A percentile compares a stretch with the other conserved stretches of the same genome.
Evolutionary conservation across 495 filamentous ascomycete species (phyloP).

Genomic region (Penicillium maclennaniae): DNA sequence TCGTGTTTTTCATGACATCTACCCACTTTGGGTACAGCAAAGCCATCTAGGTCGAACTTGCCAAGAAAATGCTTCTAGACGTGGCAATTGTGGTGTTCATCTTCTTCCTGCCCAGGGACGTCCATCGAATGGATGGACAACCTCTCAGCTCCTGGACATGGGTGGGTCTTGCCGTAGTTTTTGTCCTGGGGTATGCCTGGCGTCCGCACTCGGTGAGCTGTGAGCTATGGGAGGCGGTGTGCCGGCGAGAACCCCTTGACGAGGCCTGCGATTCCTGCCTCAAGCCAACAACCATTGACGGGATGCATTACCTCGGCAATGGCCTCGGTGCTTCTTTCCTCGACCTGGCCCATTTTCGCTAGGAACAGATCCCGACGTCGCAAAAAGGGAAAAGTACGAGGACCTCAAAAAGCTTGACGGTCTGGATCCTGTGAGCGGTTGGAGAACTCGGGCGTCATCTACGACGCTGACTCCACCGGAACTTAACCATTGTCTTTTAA

Average conservation of each 20-base stretch:
- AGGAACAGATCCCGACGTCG: conserved; percentile 3
- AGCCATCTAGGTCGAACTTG: background rate
- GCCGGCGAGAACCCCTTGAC: background rate
- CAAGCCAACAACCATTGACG: too few species aligned
- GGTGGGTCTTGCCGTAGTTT: background rate
- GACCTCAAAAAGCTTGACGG: background rate
- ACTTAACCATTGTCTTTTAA: conserved; percentile 25
- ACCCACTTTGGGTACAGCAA: background rate
- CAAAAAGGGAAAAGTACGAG: background rate
- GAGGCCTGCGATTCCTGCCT: background rate
- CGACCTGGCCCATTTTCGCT: background rate
- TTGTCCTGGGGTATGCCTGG: background rate
- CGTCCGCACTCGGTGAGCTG: background rate
- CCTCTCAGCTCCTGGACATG: background rate
- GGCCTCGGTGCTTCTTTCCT: background rate
- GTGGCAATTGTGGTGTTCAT: background rate
- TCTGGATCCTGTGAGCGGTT: background rate
- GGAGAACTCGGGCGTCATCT: conserved; percentile 16
- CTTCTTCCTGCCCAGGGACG: conserved; percentile 4
- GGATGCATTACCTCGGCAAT: background rate
- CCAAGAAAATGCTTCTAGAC: background rate
- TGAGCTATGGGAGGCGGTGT: background rate
- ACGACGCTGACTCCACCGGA: conserved; percentile 18
- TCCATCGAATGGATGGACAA: conserved; percentile 1
- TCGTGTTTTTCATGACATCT: background rate